These are phyloP conservation scores for Nicotiana otophora DNA, from an alignment of 257 asterid genomes.

Conservation along the genomic window DNA sequence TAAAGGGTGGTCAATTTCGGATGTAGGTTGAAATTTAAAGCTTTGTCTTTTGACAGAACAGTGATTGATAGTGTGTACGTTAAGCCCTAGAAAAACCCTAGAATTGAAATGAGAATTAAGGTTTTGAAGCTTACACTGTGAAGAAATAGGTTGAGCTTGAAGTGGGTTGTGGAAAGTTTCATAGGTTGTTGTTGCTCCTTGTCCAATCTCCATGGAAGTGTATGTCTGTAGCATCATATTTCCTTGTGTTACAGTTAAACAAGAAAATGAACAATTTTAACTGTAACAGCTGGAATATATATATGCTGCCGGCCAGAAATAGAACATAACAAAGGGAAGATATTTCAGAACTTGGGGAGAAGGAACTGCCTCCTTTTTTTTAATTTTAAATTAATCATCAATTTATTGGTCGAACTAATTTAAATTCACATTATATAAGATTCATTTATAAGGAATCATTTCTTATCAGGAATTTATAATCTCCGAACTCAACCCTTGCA, in stretches of 20 bases:
- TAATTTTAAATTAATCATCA: too few relatives aligned
- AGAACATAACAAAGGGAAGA: background rate
- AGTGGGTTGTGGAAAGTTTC: background rate
- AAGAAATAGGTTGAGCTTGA: slow-evolving; percentile 16
- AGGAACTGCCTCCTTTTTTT: background rate
- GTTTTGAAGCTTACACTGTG: slow-evolving; percentile 49
- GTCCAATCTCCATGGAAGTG: slow-evolving; percentile 22
- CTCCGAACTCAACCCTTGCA: too few relatives aligned
- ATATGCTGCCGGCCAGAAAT: background rate
- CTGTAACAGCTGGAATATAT: background rate
- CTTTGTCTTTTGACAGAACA: too few relatives aligned
- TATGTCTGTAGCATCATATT: slow-evolving; percentile 22
- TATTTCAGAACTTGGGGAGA: background rate
- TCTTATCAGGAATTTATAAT: too few relatives aligned
- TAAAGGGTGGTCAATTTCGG: too few relatives aligned
- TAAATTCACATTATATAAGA: too few relatives aligned
- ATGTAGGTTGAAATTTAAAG: too few relatives aligned
- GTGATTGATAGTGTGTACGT: slow-evolving; percentile 6
- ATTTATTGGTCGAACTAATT: too few relatives aligned
- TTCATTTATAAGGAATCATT: too few relatives aligned
- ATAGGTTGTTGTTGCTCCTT: slow-evolving; percentile 3
- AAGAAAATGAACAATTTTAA: background rate
- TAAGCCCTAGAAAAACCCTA: slow-evolving; percentile 40
- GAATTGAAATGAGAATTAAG: slow-evolving; percentile 28
- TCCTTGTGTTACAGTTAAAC: background rate